Base-by-base conservation (phyloP, 1,139 yeast genomes). In the Casaregolazyma lundiana region DNA sequence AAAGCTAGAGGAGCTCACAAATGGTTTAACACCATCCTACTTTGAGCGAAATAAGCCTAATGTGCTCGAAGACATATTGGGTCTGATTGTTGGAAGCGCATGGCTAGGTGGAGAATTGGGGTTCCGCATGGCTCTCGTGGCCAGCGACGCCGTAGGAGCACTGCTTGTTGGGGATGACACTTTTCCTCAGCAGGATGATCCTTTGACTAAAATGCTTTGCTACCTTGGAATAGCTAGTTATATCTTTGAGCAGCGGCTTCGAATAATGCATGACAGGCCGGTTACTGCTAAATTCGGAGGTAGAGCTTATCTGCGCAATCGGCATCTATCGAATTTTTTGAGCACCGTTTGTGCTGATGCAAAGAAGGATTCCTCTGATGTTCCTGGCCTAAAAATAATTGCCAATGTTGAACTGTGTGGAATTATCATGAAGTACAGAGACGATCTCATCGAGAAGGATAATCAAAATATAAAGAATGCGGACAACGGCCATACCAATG, bases 91-190 rank as follows among this genome's bases (percentile, higher is more conserved):
- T 21, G 57, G 59, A 3, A 60, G 59, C 3, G 60, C 61, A 6
- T 57, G 59, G 60, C 45, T 57, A 3, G 61, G 60, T 2, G 58
- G 55, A 2, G 59, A 57, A 44, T 48, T 56, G 34, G 61, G 61
- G 21, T 57, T 57, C 49, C 38, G 51, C 11, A 49, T 53, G 50
- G 51, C 57, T 13, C 40, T 55, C 19, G 48, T 50, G 15, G 60
- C 61, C 9, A 55, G 57, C 36, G 54, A 54, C 17, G 45, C 52
- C 36, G 50, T 56, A 6, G 59, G 58, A 0, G 47, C 53, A 9
- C 42, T 54, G 9, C 41, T 56, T 6, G 57, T 57, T 8, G 50
- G 43, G 2, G 46, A 46, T 16, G 21, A 20, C 16, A 15, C 15
- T 16, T 11, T 13, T 8, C 35, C 46, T 4, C 48, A 37, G 21